Percentiles rank a stretch among this genome's conserved stretches.
Evolutionary conservation across 805 yeast genomes (phyloP).

Genomic region (Candida stauntonica): DNA sequence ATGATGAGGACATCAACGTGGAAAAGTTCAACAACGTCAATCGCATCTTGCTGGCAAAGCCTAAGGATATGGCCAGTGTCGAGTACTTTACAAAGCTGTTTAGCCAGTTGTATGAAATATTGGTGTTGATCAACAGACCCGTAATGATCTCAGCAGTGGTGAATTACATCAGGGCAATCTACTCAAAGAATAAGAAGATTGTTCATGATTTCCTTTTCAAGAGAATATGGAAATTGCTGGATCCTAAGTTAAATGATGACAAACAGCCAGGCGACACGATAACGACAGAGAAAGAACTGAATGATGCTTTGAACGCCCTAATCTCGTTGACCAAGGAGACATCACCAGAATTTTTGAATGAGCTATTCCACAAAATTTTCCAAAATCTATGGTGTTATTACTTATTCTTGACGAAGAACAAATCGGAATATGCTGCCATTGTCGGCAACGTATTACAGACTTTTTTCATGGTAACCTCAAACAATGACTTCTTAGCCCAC

Average conservation of each 20-base stretch:
- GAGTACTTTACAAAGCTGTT: slow-evolving; percentile 59
- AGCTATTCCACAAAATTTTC: slow-evolving; percentile 28
- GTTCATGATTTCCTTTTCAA: slow-evolving; percentile 56
- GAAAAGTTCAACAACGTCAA: slow-evolving; percentile 64
- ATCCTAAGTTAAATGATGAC: slow-evolving; percentile 29
- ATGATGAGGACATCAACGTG: slow-evolving; percentile 62
- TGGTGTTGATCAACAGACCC: slow-evolving; percentile 59
- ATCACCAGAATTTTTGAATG: slow-evolving; percentile 31
- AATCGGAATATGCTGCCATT: slow-evolving; percentile 28
- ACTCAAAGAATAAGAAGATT: slow-evolving; percentile 44
- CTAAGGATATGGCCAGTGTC: slow-evolving; percentile 41
- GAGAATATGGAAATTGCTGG: slow-evolving; percentile 42
- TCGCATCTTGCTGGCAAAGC: slow-evolving; percentile 60
- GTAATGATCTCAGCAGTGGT: slow-evolving; percentile 52
- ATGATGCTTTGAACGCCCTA: slow-evolving; percentile 62
- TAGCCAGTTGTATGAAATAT: slow-evolving; percentile 54
- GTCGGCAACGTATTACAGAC: slow-evolving; percentile 31
- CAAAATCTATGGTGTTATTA: slow-evolving; percentile 35
- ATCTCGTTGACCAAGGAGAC: slow-evolving; percentile 53
- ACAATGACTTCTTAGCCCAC: slow-evolving; percentile 24
- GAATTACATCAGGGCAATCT: slow-evolving; percentile 49
- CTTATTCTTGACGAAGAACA: slow-evolving; percentile 30
- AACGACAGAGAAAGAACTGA: slow-evolving; percentile 45
- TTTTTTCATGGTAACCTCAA: slow-evolving; percentile 28
- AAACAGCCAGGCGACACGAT: slow-evolving; percentile 29